Base-by-base conservation (phyloP, 2,329 filamentous ascomycete genomes). In the Alternaria alternata region DNA sequence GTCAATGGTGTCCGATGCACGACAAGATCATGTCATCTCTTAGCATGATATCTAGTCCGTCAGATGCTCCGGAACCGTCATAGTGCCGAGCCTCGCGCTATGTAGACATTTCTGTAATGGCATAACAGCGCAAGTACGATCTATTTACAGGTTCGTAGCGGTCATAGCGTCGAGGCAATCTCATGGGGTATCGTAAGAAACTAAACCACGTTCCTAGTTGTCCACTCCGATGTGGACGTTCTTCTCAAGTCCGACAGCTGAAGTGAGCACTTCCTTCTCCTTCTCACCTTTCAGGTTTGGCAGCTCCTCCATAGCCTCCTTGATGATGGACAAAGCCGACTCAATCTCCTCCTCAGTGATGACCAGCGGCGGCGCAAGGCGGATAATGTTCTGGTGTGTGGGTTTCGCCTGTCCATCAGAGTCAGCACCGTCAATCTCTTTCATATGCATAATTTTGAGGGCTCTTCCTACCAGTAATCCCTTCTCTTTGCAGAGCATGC, bases 301-400 rank as follows among this genome's bases (percentile, higher is more conserved):
- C 54, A 99, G 85, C 80, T 97, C 94, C 68, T 86, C 84, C 73
- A 97, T 85, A 14, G 94, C 89, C 75, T 94, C 89, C 63, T 88
- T 86, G 75, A 99, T 96, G 73, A 95, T 94, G 53, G 79, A 79
- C 55, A 98, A 78, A 1, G 94, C 91, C 75, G 88, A 87, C 69
- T 88, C 85, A 67, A 99, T 90, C 81, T 99, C 88, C 61, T 90
- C 87, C 75, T 98, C 93, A 26, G 90, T 93, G 74, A 99, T 98
- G 67, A 99, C 93, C 55, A 99, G 84, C 20, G 95, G 95, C 47
- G 95, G 95, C n/a, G 95, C 95, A 63, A 99, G 90, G 59, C 95
- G 91, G 78, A 99, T 99, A 79, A 99, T 98, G 81, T 98, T 97
- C 75, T 96, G 90, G 80, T 99, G 95, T 7, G 95, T 99, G 30